These are phyloP conservation scores for Elymus sibiricus DNA, from an alignment of 176 grass and related monocot species.

Conservation along the genomic window DNA sequence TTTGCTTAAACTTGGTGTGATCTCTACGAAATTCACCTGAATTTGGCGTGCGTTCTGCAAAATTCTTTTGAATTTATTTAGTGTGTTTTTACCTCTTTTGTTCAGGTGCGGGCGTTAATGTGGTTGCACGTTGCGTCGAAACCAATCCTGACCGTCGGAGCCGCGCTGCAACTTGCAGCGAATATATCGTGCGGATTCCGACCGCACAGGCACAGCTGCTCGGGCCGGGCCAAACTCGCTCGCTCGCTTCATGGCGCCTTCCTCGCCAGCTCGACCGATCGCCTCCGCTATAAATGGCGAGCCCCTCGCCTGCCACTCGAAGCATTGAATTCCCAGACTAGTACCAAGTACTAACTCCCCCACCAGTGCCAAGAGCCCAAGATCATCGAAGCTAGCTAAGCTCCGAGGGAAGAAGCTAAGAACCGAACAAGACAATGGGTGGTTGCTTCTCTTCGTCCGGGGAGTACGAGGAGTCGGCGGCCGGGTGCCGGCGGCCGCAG, in stretches of 20 bases:
- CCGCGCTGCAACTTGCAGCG: neutral
- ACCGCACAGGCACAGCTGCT: neutral
- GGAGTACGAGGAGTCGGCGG: neutral
- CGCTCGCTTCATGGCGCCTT: neutral
- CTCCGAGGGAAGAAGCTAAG: neutral
- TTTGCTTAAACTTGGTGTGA: neutral
- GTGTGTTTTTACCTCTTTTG: too few relatives aligned
- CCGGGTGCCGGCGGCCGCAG: neutral
- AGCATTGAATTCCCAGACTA: neutral
- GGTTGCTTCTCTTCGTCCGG: constrained; percentile 36
- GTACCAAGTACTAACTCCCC: too few relatives aligned
- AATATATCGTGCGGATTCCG: neutral
- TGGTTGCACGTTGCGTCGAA: neutral
- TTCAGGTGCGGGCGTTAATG: neutral
- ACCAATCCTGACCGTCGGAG: neutral
- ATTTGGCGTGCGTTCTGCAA: neutral
- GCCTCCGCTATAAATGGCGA: neutral
- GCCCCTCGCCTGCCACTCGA: neutral
- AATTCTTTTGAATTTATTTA: neutral
- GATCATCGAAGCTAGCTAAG: neutral
- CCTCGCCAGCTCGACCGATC: neutral
- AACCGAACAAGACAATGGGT: constrained; percentile 20
- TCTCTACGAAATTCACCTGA: neutral
- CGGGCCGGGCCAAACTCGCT: too few relatives aligned
- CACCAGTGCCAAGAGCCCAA: neutral